Percentiles rank a stretch among this genome's conserved stretches.
These are phyloP conservation scores for Prunus davidiana DNA, from an alignment of 306 rosid genomes.

Conservation along the genomic window DNA sequence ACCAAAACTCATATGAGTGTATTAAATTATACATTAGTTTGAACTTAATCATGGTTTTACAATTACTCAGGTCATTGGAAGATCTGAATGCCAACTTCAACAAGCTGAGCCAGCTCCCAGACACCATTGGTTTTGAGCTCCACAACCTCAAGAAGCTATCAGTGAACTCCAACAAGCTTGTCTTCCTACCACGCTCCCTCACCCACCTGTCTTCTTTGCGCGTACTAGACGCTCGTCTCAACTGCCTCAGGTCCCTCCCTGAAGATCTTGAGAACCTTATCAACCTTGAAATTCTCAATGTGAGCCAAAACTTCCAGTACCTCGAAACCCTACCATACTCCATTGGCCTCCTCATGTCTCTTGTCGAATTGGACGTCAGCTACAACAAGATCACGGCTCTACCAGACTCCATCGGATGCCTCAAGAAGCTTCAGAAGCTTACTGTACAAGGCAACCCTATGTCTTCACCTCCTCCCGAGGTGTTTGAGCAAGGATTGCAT, in stretches of 20 bases:
- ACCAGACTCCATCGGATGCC: slow-evolving; percentile 71
- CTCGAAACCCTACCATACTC: slow-evolving; percentile 68
- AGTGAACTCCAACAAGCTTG: slow-evolving; percentile 73
- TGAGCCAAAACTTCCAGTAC: slow-evolving; percentile 91
- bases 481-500: slow-evolving; percentile 59
- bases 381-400: slow-evolving; percentile 61
- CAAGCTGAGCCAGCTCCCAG: slow-evolving; percentile 57
- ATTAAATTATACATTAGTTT: too few relatives aligned
- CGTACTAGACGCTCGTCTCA: slow-evolving; percentile 64
- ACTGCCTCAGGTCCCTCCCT: slow-evolving; percentile 70
- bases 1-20: too few relatives aligned
- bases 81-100: slow-evolving; percentile 92
- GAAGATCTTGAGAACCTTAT: slow-evolving; percentile 75
- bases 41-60: background rate
- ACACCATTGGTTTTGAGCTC: slow-evolving; percentile 63
- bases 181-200: slow-evolving; percentile 58
- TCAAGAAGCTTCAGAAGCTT: slow-evolving; percentile 58
- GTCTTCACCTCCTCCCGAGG: slow-evolving; percentile 53
- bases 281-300: slow-evolving; percentile 67
- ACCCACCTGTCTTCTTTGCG: slow-evolving; percentile 55
- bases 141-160: slow-evolving; percentile 61
- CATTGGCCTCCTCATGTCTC: slow-evolving; percentile 71
- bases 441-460: slow-evolving; percentile 82
- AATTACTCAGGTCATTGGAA: slow-evolving; percentile 50
- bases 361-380: slow-evolving; percentile 71